Conservation (phyloP, 208 protist genomes). For the Trypanosoma rangeli region DNA sequence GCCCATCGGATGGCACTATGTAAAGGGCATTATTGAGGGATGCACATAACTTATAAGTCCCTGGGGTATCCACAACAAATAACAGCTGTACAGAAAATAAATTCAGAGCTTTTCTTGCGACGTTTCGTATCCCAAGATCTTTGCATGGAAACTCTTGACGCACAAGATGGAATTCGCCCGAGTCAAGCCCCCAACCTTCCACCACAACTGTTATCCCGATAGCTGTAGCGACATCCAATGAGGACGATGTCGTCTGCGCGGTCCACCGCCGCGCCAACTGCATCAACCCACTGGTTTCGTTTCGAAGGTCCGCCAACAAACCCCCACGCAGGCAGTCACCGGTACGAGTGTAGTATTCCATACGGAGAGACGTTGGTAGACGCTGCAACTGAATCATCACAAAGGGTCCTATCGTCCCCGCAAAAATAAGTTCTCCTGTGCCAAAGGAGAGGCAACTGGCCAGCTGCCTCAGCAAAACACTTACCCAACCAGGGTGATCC, state of each 20-base stretch:
- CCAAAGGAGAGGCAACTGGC: conserved; percentile 51
- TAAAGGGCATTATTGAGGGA: conserved; percentile 39
- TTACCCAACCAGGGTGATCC: conserved; percentile 22
- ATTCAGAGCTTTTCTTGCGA: background rate
- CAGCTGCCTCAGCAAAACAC: conserved; percentile 31
- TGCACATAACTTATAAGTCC: conserved; percentile 57
- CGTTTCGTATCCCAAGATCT: conserved; percentile 25
- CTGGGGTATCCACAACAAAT: conserved; percentile 40
- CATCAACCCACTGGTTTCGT: conserved; percentile 40
- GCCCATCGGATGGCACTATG: conserved; percentile 36
- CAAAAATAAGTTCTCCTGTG: conserved; percentile 42
- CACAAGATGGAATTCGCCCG: conserved; percentile 34
- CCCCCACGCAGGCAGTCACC: conserved; percentile 34
- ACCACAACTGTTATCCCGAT: conserved; percentile 18
- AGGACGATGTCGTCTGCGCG: conserved; percentile 21
- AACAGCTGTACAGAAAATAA: conserved; percentile 15
- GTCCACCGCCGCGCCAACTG: conserved; percentile 40
- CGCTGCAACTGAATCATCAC: conserved; percentile 33
- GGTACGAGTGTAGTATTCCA: conserved; percentile 37
- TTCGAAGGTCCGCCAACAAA: conserved; percentile 28
- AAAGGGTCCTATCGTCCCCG: conserved; percentile 37
- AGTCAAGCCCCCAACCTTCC: conserved; percentile 24
- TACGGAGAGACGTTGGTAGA: conserved; percentile 27
- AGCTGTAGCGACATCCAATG: conserved; percentile 24
- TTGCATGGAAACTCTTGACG: conserved; percentile 28